Base-by-base conservation (phyloP, 257 asterid genomes). In the Solanum arcanum region DNA sequence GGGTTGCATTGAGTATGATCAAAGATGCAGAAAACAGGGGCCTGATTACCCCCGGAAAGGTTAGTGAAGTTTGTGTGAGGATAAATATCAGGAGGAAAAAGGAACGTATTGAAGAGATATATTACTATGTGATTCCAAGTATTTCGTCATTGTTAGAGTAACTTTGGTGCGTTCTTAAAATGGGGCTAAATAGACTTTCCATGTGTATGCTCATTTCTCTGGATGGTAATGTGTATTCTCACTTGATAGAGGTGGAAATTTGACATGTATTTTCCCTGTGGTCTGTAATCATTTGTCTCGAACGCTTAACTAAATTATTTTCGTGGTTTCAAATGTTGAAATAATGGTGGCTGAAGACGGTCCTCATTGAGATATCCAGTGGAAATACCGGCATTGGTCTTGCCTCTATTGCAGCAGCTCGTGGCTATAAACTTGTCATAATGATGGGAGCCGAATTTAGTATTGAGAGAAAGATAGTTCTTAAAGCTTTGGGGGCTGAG, bases 11-110 rank as follows among this genome's bases (percentile, higher is more conserved):
- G 82, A 89, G 91, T 86, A 89, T 90, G 93, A 92, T 90, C 44
- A 87, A 92, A 77, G 93, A 92, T 80, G 94, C 94, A 83, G 94
- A 90, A 88, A 92, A 92, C n/a, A 92, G 87, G 86, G 94, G 91
- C 29, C 86, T 90, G 47, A 92, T 92, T 83, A 82, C 86, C 15
- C 94, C 93, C 31, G 94, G 92, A 64, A 89, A 92, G 92, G 94
- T 92, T 84, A 64, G 86, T 83, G 68, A 44, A 69, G 42, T 86
- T 60, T 56, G 59, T 13, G 3, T 18, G 1, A 31, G 23, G 21
- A 23, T 83, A 83, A 8, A 21, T 35, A 35, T 2, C 41, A 73
- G 10, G 81, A 73, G 49, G 81, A 73, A 37, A 37, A 4, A 37
- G 81, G 3, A 73, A 37, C 49, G 10, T 5, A 39, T 44, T 44